These are phyloP conservation scores for Lycium ferocissimum DNA, from an alignment of 257 asterid species.

Conservation along the genomic window DNA sequence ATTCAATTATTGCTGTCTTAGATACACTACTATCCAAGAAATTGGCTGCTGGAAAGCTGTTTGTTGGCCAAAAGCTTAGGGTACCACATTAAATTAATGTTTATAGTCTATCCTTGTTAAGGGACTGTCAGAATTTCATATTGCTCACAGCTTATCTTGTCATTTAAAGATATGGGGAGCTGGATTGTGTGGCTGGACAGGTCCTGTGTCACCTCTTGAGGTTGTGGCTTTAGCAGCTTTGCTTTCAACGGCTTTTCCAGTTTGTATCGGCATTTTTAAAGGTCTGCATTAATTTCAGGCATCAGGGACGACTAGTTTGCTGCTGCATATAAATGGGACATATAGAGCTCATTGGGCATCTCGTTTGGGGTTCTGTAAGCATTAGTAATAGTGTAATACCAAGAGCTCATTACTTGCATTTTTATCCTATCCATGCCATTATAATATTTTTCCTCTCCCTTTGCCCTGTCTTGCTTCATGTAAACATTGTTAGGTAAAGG, in stretches of 20 bases:
- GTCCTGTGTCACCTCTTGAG: constrained; percentile 90
- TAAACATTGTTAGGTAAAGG: constrained; percentile 62
- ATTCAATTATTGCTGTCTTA: constrained; percentile 72
- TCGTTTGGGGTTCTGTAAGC: constrained; percentile 89
- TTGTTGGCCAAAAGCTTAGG: constrained; percentile 94
- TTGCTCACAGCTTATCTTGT: constrained; percentile 68
- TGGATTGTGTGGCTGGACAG: constrained; percentile 82
- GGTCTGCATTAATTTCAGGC: constrained; percentile 57
- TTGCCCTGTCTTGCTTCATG: constrained; percentile 33
- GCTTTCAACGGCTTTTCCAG: neutral
- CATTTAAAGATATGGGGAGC: constrained; percentile 96
- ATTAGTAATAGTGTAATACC: constrained; percentile 19
- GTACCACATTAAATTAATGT: constrained; percentile 49
- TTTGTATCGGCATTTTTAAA: constrained; percentile 33
- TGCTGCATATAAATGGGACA: constrained; percentile 84
- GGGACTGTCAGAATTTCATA: constrained; percentile 34
- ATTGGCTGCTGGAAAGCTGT: constrained; percentile 80
- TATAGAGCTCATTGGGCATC: constrained; percentile 99
- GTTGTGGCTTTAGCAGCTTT: constrained; percentile 45
- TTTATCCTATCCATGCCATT: constrained; percentile 24
- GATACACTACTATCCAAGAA: constrained; percentile 74
- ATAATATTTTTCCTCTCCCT: constrained; percentile 37
- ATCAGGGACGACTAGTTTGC: constrained; percentile 57
- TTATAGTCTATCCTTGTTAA: constrained; percentile 31
- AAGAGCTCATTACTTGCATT: constrained; percentile 26